Evolutionary conservation across 192 early-diverging fungal genomes (phyloP), one percentile per base, ranked within the genome.

Genomic region (Geranomyces michiganensis): DNA sequence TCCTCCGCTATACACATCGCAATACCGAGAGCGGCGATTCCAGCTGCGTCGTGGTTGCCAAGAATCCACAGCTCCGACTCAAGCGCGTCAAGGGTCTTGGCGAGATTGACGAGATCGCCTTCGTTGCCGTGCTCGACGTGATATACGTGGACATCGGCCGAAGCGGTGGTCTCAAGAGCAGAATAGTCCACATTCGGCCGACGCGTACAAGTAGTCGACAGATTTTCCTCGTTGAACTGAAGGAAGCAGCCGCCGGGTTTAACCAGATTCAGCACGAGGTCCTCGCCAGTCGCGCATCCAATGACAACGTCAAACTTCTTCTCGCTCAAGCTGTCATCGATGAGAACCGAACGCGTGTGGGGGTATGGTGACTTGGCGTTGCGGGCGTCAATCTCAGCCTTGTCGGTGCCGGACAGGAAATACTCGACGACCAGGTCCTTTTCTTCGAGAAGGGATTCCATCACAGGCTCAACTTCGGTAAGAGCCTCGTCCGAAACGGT

Each of bases 21-120:
- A 41, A 47, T 41, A 21, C 63, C 63, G 36, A 65, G 63, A 17
- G 63, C 63, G 19, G 21, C 63, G 41, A 65, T 47, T 19, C 63
- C 63, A n/a, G 63, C 63, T 22, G 63, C 63, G 44, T 65, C 63
- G 29, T 65, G 31, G 46, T 65, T 48, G 21, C 41, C 63, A 41
- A 65, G 21, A 47, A 65, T 65, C 19, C 30, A 65, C 6, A 65
- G 63, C 63, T 65, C 63, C 36, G 41, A n/a, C 19, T 22, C n/a
- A 4, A 13, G 44, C 12, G n/a, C 30, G 6, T 47, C 36, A 41
- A 41, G 36, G n/a, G n/a, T 30, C 63, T 65, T 65, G 5, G 22
- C 46, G 19, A 46, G 19, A 19, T 65, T 41, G n/a, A 30, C 46
- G 21, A 65, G 33, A 21, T 47, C 41, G n/a, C 63, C 63, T 48